Evolutionary conservation across 108 stramenopile species (phyloP).

Genomic region (Heterococcus sp.): DNA sequence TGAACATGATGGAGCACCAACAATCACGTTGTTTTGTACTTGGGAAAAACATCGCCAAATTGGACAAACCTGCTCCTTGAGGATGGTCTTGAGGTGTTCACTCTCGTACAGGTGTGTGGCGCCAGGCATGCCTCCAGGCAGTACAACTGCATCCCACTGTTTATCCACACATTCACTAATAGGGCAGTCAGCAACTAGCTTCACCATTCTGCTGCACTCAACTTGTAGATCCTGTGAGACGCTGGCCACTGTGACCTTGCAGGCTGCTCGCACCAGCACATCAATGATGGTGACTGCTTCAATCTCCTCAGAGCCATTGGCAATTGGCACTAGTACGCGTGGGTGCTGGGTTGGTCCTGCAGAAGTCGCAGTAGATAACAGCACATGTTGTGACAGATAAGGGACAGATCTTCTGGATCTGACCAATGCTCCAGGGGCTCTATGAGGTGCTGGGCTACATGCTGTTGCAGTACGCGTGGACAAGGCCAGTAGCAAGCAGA

Average conservation of each 20-base stretch:
- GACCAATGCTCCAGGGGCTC: too few species aligned
- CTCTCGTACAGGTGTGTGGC: constrained; percentile 12
- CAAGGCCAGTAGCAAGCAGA: too few species aligned
- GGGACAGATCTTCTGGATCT: too few species aligned
- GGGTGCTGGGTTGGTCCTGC: not conserved
- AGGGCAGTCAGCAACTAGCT: constrained; percentile 74
- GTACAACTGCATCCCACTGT: constrained; percentile 73
- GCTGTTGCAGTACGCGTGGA: too few species aligned
- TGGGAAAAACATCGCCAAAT: too few species aligned
- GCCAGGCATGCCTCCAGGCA: constrained; percentile 48
- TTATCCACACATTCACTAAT: constrained; percentile 74
- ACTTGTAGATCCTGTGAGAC: constrained; percentile 63
- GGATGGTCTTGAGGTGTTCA: not conserved
- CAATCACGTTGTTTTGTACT: too few species aligned
- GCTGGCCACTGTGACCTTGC: constrained; percentile 79
- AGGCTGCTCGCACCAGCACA: constrained; percentile 82
- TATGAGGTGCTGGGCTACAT: too few species aligned
- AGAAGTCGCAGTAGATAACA: not conserved
- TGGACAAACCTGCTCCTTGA: not conserved
- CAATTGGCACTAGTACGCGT: constrained; percentile 84
- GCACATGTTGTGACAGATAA: too few species aligned
- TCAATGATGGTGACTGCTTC: constrained; percentile 92
- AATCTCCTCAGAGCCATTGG: constrained; percentile 91
- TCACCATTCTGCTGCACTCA: constrained; percentile 39
- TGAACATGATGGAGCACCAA: too few species aligned